Base-by-base conservation (phyloP, 2,329 filamentous ascomycete genomes). In the Thermomyces lanuginosus region DNA sequence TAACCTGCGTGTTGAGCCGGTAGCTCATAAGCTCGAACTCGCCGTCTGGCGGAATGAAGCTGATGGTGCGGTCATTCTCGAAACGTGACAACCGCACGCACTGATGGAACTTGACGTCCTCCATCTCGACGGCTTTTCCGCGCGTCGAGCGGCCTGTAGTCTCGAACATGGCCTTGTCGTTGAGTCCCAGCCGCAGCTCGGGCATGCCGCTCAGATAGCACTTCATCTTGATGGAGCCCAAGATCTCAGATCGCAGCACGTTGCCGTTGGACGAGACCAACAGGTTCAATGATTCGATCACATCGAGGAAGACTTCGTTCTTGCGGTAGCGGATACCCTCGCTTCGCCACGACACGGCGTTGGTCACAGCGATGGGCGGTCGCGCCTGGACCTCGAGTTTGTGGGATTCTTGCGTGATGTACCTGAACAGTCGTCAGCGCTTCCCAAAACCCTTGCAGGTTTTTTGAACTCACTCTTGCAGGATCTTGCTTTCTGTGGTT, bases 161-260 rank as follows among this genome's bases (percentile, higher is more conserved):
- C 60, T 98, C 89, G 48, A 98, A 98, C 89, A 98, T 98, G 54
- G 82, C 89, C 60, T 98, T 98, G 63, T 98, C 89, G 61, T 98
- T 98, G 48, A 98, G 60, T 4, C 89, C 89, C 26, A 98, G 58
- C 15, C 89, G 76, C 45, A 98, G 58, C 58, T 98, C 89, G 7
- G 89, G 89, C 89, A 98, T 98, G 32, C 89, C 89, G 24, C 82
- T 92, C 9, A 98, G 66, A 50, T 98, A 98, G 59, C 89, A 98
- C 60, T 98, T 98, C 89, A 98, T 93, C 63, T 98, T 98, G 55
- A 98, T 76, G 22, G 89, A 84, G 29, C 89, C 89, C 13, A 98
- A 65, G 43, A 98, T 98, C 60, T 98, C 89, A 5, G 83, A 92
- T 13, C 89, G 77, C 34, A 98, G 63, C 4, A 98, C 89, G 49